phyloP scores from a whole-genome alignment of 345 rosid genomes.

The Gossypium thurberi region DNA sequence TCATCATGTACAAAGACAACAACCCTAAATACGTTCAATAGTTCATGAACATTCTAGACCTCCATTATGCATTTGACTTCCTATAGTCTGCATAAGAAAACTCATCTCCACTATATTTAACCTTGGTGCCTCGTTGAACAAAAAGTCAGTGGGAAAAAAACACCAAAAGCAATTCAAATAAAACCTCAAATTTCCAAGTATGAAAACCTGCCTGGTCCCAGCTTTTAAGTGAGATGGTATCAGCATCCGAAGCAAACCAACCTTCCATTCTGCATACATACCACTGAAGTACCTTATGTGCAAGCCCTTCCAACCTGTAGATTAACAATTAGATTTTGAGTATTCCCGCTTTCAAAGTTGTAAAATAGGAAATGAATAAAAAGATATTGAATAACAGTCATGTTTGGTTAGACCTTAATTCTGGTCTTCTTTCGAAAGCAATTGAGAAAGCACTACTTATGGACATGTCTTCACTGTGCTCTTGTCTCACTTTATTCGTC shows the following conservation, averaged over 20 bases:
- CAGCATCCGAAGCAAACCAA: conserved; percentile 99
- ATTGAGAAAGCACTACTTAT: conserved; percentile 60
- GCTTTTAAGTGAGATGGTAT: conserved; percentile 71
- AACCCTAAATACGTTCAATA: not conserved
- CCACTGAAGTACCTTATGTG: conserved; percentile 63
- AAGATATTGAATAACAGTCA: not conserved
- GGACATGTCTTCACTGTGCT: conserved; percentile 63
- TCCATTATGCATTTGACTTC: not conserved
- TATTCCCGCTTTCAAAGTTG: not conserved
- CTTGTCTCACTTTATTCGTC: conserved; percentile 69
- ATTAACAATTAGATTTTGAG: not conserved
- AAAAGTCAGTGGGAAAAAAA: not conserved
- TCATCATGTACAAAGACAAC: not conserved
- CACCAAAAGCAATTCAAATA: not conserved
- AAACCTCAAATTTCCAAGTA: not conserved
- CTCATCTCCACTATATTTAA: not conserved
- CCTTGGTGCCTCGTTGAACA: not conserved
- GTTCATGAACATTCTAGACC: not conserved
- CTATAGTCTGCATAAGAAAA: not conserved
- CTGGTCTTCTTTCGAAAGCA: conserved; percentile 70
- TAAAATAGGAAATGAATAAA: not conserved
- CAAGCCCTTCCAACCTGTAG: conserved; percentile 17
- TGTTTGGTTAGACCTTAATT: conserved; percentile 51
- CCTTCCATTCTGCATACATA: conserved; percentile 98
- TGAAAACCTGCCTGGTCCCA: conserved; percentile 50